These are phyloP conservation scores for Alternaria ethzedia DNA, from an alignment of 2,329 filamentous ascomycete species.

Conservation along the genomic window DNA sequence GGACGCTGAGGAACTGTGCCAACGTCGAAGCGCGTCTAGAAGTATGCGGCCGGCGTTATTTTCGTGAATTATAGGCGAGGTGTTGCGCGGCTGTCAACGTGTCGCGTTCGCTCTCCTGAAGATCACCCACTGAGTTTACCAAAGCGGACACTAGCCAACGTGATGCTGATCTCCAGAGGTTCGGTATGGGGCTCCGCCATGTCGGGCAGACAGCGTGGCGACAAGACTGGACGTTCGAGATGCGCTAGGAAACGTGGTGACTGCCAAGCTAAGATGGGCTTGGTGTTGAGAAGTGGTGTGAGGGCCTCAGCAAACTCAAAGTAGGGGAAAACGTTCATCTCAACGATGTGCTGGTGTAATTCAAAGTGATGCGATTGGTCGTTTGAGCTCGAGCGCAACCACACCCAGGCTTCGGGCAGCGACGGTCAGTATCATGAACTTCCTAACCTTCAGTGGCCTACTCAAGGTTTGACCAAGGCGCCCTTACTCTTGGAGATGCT, in stretches of 20 bases:
- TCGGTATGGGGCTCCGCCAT: conserved; percentile 8
- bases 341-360: neutral
- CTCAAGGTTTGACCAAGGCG: neutral
- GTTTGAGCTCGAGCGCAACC: neutral
- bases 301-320: neutral
- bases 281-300: neutral
- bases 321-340: neutral
- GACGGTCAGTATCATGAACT: neutral
- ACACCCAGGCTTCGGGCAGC: neutral
- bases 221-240: neutral
- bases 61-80: neutral
- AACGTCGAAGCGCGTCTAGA: conserved; percentile 10
- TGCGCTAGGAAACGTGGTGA: neutral
- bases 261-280: neutral
- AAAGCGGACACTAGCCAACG: conserved; percentile 9
- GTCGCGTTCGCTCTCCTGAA: neutral
- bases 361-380: neutral
- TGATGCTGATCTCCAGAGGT: conserved; percentile 4
- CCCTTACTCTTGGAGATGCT: neutral
- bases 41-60: neutral
- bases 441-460: neutral
- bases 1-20: conserved; percentile 1
- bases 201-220: neutral
- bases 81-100: conserved; percentile 3
- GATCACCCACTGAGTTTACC: conserved; percentile 7